These are phyloP conservation scores for Alternaria arbusti DNA, from an alignment of 2,329 filamentous ascomycete species.

Conservation along the genomic window DNA sequence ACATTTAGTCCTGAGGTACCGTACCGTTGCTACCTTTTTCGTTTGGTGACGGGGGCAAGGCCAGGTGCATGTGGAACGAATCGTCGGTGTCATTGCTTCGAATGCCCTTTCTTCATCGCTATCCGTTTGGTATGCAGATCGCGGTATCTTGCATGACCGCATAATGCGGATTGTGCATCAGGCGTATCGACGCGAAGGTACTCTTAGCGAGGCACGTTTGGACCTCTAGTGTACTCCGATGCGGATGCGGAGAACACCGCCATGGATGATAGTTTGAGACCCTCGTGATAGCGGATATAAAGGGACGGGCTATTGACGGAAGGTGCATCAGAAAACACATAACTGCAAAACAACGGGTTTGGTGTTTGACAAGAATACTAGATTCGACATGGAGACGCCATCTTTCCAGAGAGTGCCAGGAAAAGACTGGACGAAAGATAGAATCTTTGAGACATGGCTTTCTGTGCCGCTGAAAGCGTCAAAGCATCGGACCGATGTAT, in stretches of 20 bases:
- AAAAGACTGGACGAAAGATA: background rate
- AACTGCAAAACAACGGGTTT: background rate
- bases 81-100: background rate
- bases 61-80: background rate
- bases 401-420: background rate
- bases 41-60: background rate
- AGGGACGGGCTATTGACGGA: background rate
- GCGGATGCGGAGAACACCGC: background rate
- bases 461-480: background rate
- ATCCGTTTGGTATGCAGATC: slow-evolving; percentile 6
- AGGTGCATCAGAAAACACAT: background rate
- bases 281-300: background rate
- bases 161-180: background rate
- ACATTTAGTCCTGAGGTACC: background rate
- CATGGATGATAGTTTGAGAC: background rate
- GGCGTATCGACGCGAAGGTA: background rate
- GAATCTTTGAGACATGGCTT: background rate
- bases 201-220: background rate
- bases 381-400: background rate
- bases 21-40: background rate
- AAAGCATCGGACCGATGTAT: slow-evolving; percentile 9
- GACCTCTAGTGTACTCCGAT: background rate
- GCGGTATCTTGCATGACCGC: background rate
- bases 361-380: background rate
- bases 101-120: background rate